A percentile compares a stretch with the other conserved stretches of the same genome.
phyloP scores from a whole-genome alignment of 75 land plant species.

The Pinus albicaulis region DNA sequence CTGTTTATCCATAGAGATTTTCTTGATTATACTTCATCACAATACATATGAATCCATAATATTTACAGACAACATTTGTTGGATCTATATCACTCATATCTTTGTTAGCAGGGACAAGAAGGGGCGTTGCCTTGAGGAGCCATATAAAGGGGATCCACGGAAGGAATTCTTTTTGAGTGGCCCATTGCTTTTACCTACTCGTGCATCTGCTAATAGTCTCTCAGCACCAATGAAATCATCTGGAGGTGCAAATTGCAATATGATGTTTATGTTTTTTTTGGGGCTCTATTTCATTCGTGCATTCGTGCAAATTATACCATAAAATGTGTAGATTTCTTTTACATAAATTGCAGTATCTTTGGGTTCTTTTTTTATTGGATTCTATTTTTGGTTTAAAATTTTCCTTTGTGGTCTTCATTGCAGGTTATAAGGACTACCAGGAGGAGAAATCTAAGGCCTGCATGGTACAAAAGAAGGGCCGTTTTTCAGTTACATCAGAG shows the following conservation, averaged over 20 bases:
- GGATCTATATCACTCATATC: neutral
- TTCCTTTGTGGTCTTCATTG: neutral
- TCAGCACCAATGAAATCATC: constrained; percentile 75
- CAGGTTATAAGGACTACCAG: constrained; percentile 60
- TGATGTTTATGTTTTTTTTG: neutral
- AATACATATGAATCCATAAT: no score
- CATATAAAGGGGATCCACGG: constrained; percentile 26
- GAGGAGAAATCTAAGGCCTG: constrained; percentile 65
- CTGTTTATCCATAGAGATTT: no score
- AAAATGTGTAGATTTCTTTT: neutral
- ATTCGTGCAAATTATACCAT: neutral
- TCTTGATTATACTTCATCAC: no score
- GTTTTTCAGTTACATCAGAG: constrained; percentile 97
- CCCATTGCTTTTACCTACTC: constrained; percentile 63
- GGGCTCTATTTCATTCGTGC: neutral
- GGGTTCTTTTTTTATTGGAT: neutral
- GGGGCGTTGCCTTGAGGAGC: constrained; percentile 18
- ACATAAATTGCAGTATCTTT: neutral
- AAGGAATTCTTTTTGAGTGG: constrained; percentile 57
- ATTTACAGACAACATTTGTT: neutral
- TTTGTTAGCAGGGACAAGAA: constrained; percentile 8
- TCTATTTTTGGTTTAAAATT: neutral
- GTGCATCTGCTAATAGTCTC: constrained; percentile 76
- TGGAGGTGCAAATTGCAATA: constrained; percentile 32
- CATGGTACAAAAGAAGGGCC: constrained; percentile 91